Conservation (phyloP, 148 eudicot genomes). For the Tetragonia tetragonoides region DNA sequence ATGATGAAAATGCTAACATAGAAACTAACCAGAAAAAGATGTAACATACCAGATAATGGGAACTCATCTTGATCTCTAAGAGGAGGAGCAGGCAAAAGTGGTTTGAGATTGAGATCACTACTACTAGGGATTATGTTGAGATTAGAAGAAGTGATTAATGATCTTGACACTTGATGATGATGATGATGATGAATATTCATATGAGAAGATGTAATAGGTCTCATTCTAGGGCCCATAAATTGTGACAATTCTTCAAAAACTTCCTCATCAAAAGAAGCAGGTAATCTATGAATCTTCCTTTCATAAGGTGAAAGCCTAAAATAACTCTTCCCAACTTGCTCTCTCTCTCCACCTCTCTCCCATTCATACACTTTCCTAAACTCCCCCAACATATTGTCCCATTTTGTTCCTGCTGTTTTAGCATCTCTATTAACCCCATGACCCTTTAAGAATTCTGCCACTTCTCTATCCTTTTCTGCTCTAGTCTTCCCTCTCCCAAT, state of each 20-base stretch:
- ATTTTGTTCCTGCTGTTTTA: constrained; percentile 79
- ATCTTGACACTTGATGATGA: constrained; percentile 16
- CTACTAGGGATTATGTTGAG: neutral
- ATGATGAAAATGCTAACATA: neutral
- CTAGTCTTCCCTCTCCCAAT: constrained; percentile 62
- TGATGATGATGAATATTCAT: neutral
- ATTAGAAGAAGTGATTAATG: constrained; percentile 6
- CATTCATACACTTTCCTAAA: constrained; percentile 82
- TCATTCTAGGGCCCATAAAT: constrained; percentile 76
- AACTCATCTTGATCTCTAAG: constrained; percentile 41
- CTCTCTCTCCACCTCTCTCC: constrained; percentile 80
- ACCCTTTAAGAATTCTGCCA: constrained; percentile 55
- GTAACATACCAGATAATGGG: constrained; percentile 39
- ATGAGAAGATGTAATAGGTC: constrained; percentile 29
- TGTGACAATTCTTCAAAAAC: constrained; percentile 81
- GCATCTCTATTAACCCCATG: constrained; percentile 75
- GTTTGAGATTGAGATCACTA: constrained; percentile 18
- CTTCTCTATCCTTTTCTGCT: constrained; percentile 75
- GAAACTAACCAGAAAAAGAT: neutral
- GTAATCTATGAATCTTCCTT: constrained; percentile 65
- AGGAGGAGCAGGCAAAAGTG: constrained; percentile 45
- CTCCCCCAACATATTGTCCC: constrained; percentile 95
- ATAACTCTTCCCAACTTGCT: constrained; percentile 60
- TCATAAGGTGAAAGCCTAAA: constrained; percentile 73
- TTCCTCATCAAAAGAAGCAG: constrained; percentile 85